Conservation (phyloP, 345 rosid species). For the Gossypium stocksii region DNA sequence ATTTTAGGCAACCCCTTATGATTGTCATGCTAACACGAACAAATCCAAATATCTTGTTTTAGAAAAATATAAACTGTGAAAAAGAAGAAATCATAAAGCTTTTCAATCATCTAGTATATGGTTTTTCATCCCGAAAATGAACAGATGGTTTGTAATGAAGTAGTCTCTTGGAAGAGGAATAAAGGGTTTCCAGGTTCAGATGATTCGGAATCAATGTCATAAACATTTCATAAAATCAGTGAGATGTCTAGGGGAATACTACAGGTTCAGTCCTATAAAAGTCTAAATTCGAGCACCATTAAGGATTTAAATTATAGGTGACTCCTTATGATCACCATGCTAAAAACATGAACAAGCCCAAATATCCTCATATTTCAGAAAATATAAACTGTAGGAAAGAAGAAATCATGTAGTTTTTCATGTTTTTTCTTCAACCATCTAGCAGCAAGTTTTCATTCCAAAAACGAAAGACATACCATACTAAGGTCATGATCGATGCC, state of each 20-base stretch:
- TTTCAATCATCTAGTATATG: too few relatives aligned
- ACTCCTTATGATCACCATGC: neutral
- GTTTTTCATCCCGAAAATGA: too few relatives aligned
- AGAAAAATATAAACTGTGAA: too few relatives aligned
- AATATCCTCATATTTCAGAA: neutral
- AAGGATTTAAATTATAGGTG: neutral
- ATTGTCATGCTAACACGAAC: too few relatives aligned
- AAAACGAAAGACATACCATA: constrained; percentile 51
- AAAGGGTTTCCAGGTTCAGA: neutral
- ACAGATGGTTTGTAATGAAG: neutral
- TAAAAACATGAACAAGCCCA: neutral
- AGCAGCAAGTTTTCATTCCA: neutral
- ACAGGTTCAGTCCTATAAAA: neutral
- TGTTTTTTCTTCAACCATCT: constrained; percentile 3
- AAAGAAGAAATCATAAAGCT: too few relatives aligned
- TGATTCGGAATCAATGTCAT: neutral
- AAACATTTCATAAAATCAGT: neutral
- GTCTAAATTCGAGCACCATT: neutral
- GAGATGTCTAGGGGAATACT: neutral
- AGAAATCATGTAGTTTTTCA: neutral
- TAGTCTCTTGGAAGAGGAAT: neutral
- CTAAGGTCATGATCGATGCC: constrained; percentile 80
- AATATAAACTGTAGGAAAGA: constrained; percentile 4
- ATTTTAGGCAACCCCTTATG: too few relatives aligned
- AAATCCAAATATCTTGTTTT: too few relatives aligned